A percentile compares a stretch with the other conserved stretches of the same genome.
phyloP scores from a whole-genome alignment of 2,329 filamentous ascomycete species.

The Pseudogymnoascus sp. region DNA sequence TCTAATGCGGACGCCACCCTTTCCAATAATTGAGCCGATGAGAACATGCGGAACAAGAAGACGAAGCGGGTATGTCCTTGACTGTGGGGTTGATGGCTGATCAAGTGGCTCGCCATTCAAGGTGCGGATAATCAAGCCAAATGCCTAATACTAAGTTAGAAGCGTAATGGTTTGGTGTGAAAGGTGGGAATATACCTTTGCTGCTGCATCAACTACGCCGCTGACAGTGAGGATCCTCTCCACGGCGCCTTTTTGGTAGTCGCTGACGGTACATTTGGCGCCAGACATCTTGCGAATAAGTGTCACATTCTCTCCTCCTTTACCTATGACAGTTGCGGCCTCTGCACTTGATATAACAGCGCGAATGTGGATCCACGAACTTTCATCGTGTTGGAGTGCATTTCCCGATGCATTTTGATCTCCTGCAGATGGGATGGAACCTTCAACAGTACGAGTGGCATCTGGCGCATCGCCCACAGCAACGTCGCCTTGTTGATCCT shows the following conservation, averaged over 20 bases:
- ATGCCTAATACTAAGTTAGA: slow-evolving; percentile 52
- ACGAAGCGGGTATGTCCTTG: slow-evolving; percentile 94
- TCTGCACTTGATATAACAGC: slow-evolving; percentile 96
- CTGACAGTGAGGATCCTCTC: slow-evolving; percentile 97
- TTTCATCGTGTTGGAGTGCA: slow-evolving; percentile 71
- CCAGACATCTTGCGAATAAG: slow-evolving; percentile 92
- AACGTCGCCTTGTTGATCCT: slow-evolving; percentile 59
- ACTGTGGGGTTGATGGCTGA: slow-evolving; percentile 80
- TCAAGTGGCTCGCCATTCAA: slow-evolving; percentile 93
- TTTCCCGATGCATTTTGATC: slow-evolving; percentile 24
- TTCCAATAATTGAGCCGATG: slow-evolving; percentile 97
- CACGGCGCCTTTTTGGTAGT: slow-evolving; percentile 93
- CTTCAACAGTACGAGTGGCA: slow-evolving; percentile 44
- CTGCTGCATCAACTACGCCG: slow-evolving; percentile 89
- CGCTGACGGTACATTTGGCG: slow-evolving; percentile 97
- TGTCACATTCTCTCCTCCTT: slow-evolving; percentile 96
- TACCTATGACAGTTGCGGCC: slow-evolving; percentile 95
- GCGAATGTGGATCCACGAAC: slow-evolving; percentile 91
- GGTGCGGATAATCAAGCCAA: slow-evolving; percentile 95
- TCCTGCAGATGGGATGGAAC: slow-evolving; percentile 34
- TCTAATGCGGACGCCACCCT: slow-evolving; percentile 88
- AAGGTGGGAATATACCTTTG: slow-evolving; percentile 59
- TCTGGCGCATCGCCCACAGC: slow-evolving; percentile 54
- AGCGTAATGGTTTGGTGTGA: slow-evolving; percentile 9
- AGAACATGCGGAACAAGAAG: slow-evolving; percentile 93